Conservation (phyloP, 2,329 filamentous ascomycete genomes). For the Fusarium verticillioides region DNA sequence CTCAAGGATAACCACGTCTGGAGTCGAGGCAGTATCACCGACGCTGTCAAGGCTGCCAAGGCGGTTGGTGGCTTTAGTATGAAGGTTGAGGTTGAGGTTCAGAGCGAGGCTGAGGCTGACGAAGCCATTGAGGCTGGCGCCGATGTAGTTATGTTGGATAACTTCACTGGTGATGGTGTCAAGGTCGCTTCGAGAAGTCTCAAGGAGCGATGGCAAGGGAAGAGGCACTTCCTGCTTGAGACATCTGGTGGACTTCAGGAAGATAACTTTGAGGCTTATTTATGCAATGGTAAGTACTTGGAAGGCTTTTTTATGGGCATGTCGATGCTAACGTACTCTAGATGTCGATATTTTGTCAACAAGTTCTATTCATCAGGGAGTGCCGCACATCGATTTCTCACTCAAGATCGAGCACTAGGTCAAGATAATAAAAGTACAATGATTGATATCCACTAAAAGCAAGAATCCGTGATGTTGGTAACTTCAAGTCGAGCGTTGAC, state of each 20-base stretch:
- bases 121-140: slow-evolving; percentile 91
- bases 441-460: background rate
- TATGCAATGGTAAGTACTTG: slow-evolving; percentile 71
- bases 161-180: slow-evolving; percentile 85
- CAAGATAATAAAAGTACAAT: slow-evolving; percentile 19
- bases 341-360: slow-evolving; percentile 97
- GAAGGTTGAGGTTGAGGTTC: slow-evolving; percentile 97
- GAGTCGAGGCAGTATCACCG: slow-evolving; percentile 86
- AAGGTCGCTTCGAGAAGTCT: slow-evolving; percentile 77
- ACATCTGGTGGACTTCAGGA: slow-evolving; percentile 90
- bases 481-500: background rate
- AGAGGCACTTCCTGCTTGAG: slow-evolving; percentile 82
- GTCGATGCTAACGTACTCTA: slow-evolving; percentile 44
- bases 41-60: slow-evolving; percentile 86
- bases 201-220: slow-evolving; percentile 83
- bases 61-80: slow-evolving; percentile 87
- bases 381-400: slow-evolving; percentile 93
- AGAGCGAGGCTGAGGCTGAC: slow-evolving; percentile 86
- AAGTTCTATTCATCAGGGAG: slow-evolving; percentile 96
- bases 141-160: slow-evolving; percentile 97
- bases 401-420: slow-evolving; percentile 76
- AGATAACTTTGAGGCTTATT: slow-evolving; percentile 84
- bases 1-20: slow-evolving; percentile 99
- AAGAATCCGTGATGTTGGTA: background rate
- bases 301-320: background rate